A percentile compares a stretch with the other conserved stretches of the same genome.
Evolutionary conservation across 768 basidiomycete genomes (phyloP).

Genomic region (Hericium alpestre): DNA sequence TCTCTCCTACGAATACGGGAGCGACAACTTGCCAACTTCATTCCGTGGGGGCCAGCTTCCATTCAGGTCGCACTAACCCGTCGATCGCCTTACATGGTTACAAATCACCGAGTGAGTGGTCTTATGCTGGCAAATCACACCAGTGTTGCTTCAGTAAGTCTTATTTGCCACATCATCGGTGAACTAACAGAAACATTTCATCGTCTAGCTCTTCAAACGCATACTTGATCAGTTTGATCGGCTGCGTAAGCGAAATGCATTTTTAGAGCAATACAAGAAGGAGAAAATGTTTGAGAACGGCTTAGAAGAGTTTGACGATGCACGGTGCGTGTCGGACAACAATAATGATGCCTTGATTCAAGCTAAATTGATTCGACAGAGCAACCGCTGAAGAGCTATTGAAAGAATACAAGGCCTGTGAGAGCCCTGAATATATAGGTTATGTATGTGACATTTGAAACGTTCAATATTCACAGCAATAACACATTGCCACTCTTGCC

Average conservation of each 20-base stretch:
- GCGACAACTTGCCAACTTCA: constrained; percentile 92
- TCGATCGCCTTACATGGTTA: constrained; percentile 77
- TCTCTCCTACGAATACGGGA: constrained; percentile 93
- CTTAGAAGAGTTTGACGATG: constrained; percentile 93
- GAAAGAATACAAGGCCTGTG: constrained; percentile 94
- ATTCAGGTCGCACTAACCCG: constrained; percentile 95
- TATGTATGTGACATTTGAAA: constrained; percentile 40
- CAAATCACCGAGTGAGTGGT: constrained; percentile 91
- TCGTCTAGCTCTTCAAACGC: constrained; percentile 74
- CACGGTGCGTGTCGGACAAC: constrained; percentile 47
- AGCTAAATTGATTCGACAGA: constrained; percentile 27
- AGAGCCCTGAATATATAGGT: constrained; percentile 88
- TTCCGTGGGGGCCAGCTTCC: constrained; percentile 98
- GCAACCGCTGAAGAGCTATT: constrained; percentile 80
- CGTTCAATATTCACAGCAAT: no score
- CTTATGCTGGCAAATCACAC: constrained; percentile 99
- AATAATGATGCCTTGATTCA: neutral
- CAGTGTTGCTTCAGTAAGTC: constrained; percentile 85
- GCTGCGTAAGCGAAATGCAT: constrained; percentile 80
- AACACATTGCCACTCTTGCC: no score
- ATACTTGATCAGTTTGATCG: constrained; percentile 94
- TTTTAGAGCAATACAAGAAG: constrained; percentile 95
- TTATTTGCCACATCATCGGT: no score
- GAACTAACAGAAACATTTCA: no score
- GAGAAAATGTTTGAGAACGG: constrained; percentile 92